These are phyloP conservation scores for Xylariomycetidae sp. DNA, from an alignment of 2,329 filamentous ascomycete genomes.

Conservation along the genomic window DNA sequence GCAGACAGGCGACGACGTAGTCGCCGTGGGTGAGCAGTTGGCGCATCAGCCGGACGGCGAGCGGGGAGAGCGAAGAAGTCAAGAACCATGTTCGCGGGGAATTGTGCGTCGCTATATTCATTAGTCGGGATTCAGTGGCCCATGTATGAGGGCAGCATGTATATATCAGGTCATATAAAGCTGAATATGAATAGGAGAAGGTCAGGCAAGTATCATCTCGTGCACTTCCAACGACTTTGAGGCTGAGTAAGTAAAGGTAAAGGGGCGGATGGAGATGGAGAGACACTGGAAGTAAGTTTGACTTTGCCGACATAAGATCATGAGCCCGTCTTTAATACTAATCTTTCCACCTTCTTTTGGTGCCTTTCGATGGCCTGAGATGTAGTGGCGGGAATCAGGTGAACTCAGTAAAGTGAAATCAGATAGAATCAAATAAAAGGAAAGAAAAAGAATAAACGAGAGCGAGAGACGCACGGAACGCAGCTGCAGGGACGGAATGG, in stretches of 20 bases:
- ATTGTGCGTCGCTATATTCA: constrained; percentile 57
- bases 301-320: too few species aligned
- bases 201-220: too few species aligned
- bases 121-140: constrained; percentile 23
- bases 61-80: constrained; percentile 78
- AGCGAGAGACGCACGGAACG: constrained; percentile 43
- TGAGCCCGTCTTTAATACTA: too few species aligned
- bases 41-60: constrained; percentile 76
- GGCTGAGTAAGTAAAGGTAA: too few species aligned
- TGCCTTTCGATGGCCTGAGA: too few species aligned
- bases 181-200: constrained; percentile 4
- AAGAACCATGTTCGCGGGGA: constrained; percentile 89
- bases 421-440: constrained; percentile 24
- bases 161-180: too few species aligned
- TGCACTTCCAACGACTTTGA: too few species aligned
- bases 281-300: too few species aligned
- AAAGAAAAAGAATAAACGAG: constrained; percentile 7
- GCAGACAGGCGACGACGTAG: constrained; percentile 79
- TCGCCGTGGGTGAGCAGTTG: constrained; percentile 87
- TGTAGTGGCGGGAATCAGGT: too few species aligned
- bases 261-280: too few species aligned
- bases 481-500: constrained; percentile 42
- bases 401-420: too few species aligned
- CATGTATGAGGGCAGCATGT: constrained; percentile 5
- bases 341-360: too few species aligned